Percentiles rank a stretch among this genome's conserved stretches.
Evolutionary conservation across 495 filamentous ascomycete genomes (phyloP).

Genomic region (Durotheca rogersii): DNA sequence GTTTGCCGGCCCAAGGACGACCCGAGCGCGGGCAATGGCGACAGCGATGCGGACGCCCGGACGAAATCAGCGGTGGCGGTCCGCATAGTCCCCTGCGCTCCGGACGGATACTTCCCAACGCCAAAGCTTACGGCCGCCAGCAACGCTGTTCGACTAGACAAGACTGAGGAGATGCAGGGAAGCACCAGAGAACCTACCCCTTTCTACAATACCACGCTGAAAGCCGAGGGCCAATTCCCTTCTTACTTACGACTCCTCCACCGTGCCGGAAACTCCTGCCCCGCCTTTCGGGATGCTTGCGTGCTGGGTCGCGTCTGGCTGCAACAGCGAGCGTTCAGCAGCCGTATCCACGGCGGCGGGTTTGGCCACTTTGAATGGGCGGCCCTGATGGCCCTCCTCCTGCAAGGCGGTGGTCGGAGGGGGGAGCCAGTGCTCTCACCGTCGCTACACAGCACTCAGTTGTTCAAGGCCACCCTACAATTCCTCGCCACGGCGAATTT

Average conservation of each 20-base stretch:
- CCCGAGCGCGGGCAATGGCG: background rate
- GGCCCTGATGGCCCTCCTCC: conserved; percentile 70
- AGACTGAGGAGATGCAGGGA: conserved; percentile 33
- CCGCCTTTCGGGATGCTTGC: conserved; percentile 77
- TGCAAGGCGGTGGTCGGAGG: conserved; percentile 70
- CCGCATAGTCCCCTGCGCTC: conserved; percentile 72
- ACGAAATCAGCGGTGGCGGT: conserved; percentile 57
- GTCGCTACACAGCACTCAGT: conserved; percentile 85
- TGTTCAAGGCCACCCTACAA: conserved; percentile 89
- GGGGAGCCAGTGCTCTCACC: conserved; percentile 69
- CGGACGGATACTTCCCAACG: conserved; percentile 63
- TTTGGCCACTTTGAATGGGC: conserved; percentile 95
- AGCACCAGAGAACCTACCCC: conserved; percentile 60
- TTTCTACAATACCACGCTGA: conserved; percentile 85
- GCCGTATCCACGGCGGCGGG: conserved; percentile 68
- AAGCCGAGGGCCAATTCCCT: conserved; percentile 71
- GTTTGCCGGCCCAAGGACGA: conserved; percentile 43
- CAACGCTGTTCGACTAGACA: conserved; percentile 63
- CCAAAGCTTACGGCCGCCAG: conserved; percentile 68
- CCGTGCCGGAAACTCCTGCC: conserved; percentile 61
- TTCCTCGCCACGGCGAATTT: conserved; percentile 75
- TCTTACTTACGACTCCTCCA: conserved; percentile 73
- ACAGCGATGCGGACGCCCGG: conserved; percentile 9
- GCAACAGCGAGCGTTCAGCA: conserved; percentile 77
- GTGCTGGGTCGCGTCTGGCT: conserved; percentile 86